Percentiles rank a stretch among this genome's conserved stretches.
phyloP scores from a whole-genome alignment of 306 rosid species.

The Vigna angularis region DNA sequence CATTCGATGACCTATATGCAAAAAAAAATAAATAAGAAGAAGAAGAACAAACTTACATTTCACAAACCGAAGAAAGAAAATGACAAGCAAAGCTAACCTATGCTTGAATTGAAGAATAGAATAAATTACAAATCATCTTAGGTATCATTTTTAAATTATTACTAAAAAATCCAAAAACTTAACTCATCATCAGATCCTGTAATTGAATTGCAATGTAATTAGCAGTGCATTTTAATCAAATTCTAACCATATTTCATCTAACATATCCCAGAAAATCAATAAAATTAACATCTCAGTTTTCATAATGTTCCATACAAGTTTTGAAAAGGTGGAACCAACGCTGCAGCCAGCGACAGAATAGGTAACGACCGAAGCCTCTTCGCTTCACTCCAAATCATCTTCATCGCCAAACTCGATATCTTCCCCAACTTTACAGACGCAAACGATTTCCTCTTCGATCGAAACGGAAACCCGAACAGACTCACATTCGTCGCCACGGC shows the following conservation, averaged over 20 bases:
- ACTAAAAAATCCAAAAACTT: too few relatives aligned
- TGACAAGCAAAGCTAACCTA: not conserved
- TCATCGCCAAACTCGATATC: conserved; percentile 57
- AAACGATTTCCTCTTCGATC: conserved; percentile 50
- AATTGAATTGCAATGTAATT: not conserved
- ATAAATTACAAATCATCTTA: too few relatives aligned
- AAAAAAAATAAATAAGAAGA: not conserved
- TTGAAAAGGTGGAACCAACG: conserved; percentile 77
- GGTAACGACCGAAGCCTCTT: conserved; percentile 60
- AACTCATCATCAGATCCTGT: not conserved
- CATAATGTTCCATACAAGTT: conserved; percentile 59
- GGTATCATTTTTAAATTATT: too few relatives aligned
- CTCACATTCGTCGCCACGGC: conserved; percentile 51
- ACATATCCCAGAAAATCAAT: conserved; percentile 2
- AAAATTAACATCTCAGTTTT: not conserved
- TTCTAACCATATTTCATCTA: not conserved
- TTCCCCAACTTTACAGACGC: conserved; percentile 53
- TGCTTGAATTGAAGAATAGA: not conserved
- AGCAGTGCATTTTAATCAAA: not conserved
- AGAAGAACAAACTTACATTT: not conserved
- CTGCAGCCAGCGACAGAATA: conserved; percentile 72
- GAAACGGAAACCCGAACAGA: conserved; percentile 57
- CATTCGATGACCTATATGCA: conserved; percentile 72
- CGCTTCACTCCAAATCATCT: conserved; percentile 63
- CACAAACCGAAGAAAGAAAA: not conserved